Conservation (phyloP, 1,139 yeast genomes). For the Zhuliangozyma blackwelliae region DNA sequence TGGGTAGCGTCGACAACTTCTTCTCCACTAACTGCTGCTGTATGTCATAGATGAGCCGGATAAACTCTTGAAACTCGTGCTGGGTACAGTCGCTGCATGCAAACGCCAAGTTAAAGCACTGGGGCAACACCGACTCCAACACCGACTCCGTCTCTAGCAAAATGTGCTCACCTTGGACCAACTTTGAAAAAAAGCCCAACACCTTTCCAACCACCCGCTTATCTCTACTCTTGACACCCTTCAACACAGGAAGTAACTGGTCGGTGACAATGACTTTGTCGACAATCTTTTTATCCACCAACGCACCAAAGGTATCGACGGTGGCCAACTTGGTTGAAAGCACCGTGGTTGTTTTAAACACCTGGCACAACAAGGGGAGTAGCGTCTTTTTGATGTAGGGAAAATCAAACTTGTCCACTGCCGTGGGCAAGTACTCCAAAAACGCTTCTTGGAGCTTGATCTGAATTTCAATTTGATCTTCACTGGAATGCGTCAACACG, state of each 20-base stretch:
- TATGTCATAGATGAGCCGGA: slow-evolving; percentile 23
- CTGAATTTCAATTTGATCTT: slow-evolving; percentile 27
- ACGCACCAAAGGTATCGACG: slow-evolving; percentile 55
- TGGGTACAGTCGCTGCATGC: slow-evolving; percentile 41
- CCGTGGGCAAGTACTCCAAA: slow-evolving; percentile 40
- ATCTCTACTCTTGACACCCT: slow-evolving; percentile 73
- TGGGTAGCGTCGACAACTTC: slow-evolving; percentile 26
- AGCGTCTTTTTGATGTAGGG: slow-evolving; percentile 69
- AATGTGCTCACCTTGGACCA: slow-evolving; percentile 37
- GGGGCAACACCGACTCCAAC: slow-evolving; percentile 37
- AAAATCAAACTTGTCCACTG: slow-evolving; percentile 57
- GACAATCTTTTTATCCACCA: slow-evolving; percentile 56
- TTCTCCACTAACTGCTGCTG: slow-evolving; percentile 25
- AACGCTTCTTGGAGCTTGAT: slow-evolving; percentile 54
- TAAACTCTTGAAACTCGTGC: slow-evolving; percentile 30
- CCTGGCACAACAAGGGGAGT: slow-evolving; percentile 65
- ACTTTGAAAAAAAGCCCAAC: slow-evolving; percentile 46
- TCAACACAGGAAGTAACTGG: slow-evolving; percentile 70
- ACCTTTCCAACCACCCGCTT: slow-evolving; percentile 59
- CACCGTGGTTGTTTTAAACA: slow-evolving; percentile 80
- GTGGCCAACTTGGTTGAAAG: slow-evolving; percentile 72
- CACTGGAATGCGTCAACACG: slow-evolving; percentile 27
- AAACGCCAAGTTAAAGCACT: slow-evolving; percentile 35
- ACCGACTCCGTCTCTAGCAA: slow-evolving; percentile 31
- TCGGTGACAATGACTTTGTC: slow-evolving; percentile 74